Evolutionary conservation across 768 basidiomycete genomes (phyloP).

Genomic region (Phylloporus sp.): DNA sequence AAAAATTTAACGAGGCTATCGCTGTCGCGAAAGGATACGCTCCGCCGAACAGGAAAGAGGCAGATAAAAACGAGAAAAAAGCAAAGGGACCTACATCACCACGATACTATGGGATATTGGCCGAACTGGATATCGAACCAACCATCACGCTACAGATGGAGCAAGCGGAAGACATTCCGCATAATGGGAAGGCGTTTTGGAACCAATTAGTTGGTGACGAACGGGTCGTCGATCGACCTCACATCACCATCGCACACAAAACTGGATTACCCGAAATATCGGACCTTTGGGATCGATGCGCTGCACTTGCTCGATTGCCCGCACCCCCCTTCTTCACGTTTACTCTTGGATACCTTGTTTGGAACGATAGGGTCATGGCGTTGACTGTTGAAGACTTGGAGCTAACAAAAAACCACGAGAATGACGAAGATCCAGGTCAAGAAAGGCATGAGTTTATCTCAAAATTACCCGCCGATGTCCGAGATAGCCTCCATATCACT

Average conservation of each 20-base stretch:
- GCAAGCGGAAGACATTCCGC: constrained; percentile 28
- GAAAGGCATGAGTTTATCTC: constrained; percentile 46
- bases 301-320: constrained; percentile 10
- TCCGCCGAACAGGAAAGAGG: constrained; percentile 21
- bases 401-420: constrained; percentile 31
- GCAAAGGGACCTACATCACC: constrained; percentile 28
- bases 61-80: constrained; percentile 22
- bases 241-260: constrained; percentile 83
- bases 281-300: constrained; percentile 43
- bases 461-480: constrained; percentile 43
- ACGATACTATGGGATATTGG: constrained; percentile 77
- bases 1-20: constrained; percentile 47
- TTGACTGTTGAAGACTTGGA: constrained; percentile 61
- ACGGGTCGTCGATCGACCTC: constrained; percentile 61
- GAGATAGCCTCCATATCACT: constrained; percentile 72
- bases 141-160: constrained; percentile 45
- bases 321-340: constrained; percentile 57
- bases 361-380: constrained; percentile 80
- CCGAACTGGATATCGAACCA: constrained; percentile 61
- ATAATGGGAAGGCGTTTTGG: constrained; percentile 44
- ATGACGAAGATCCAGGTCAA: constrained; percentile 28
- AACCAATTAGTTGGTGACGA: constrained; percentile 37
- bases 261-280: constrained; percentile 38
- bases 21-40: constrained; percentile 40
- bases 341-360: constrained; percentile 59